Base-by-base conservation (phyloP, 768 basidiomycete species). In the Chalciporus chontae region DNA sequence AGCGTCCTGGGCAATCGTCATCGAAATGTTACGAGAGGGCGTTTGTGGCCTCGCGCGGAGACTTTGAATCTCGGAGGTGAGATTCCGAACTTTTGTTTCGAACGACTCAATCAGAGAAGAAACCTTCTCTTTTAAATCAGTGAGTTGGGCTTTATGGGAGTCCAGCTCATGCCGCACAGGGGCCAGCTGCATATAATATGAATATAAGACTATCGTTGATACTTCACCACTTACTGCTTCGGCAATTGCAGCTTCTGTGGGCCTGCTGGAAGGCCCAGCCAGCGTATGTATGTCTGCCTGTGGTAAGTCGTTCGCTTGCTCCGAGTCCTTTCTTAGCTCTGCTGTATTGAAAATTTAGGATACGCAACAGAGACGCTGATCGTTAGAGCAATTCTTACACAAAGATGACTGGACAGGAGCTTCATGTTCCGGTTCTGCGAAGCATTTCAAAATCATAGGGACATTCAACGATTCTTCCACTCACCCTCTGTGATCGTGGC, bases 401-500 rank as follows among this genome's bases (percentile, higher is more conserved):
- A 48, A 45, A 40, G 36, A 39, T 15, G 32, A 27, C 6, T 44
- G 53, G 8, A 36, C 18, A 11, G 51, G 43, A 27, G 43, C 60
- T 59, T 56, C 57, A 1, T 38, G 31, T 34, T 69, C 68, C 40
- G 48, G 57, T 54, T 68, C 68, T 69, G 39, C 15, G 5, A 47
- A 53, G 13, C 5, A 19, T 26, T 5, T 67, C 45, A 66, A 51
- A 9, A 47, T 37, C 26, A 13, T 7, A n/a, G n/a, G 26, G 39
- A 32, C 24, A 31, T 43, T 29, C 40, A 41, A 41, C 18, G 52
- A 42, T 29, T 34, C 18, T 24, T 45, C 23, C 21, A 15, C 53
- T 44, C 43, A 80, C 80, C 81, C 70, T 81, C 79, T 44, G 63
- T 65, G 21, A 88, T 87, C 5, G 80, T 78, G 17, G 74, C 74